Percentiles rank a stretch among this genome's conserved stretches.
phyloP scores from a whole-genome alignment of 257 asterid species.

The Solanum stenotomum region DNA sequence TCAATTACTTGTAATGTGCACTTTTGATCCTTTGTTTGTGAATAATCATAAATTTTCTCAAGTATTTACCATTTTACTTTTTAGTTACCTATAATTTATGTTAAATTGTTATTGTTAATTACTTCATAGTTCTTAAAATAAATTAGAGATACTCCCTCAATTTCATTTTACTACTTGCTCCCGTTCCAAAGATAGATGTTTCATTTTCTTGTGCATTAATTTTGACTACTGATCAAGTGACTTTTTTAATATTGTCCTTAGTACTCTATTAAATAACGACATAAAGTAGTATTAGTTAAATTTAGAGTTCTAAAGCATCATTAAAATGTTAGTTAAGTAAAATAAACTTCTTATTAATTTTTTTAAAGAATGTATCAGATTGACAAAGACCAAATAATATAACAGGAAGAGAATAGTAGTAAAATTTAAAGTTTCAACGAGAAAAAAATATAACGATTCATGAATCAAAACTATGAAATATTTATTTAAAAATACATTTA shows the following conservation, averaged over 20 bases:
- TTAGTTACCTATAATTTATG: background rate
- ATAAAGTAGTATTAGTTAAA: background rate
- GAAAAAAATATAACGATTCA: background rate
- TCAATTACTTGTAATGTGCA: no score
- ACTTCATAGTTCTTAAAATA: no score
- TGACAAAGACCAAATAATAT: background rate
- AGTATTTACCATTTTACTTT: background rate
- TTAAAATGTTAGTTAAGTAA: background rate
- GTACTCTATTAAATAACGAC: background rate
- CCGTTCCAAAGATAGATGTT: no score
- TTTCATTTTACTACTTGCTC: no score
- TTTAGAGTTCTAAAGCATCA: background rate
- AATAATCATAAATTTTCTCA: no score
- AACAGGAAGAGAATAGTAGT: background rate
- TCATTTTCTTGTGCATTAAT: no score
- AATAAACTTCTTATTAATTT: background rate
- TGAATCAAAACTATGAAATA: background rate
- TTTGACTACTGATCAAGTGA: background rate
- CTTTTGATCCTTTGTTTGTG: background rate
- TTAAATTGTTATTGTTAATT: no score
- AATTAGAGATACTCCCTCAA: background rate
- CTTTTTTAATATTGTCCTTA: background rate
- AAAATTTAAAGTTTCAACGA: no score
- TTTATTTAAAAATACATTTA: background rate
- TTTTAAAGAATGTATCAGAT: background rate